Evolutionary conservation across 1,139 yeast genomes (phyloP).

Genomic region (Casaregolazyma suthepensis): DNA sequence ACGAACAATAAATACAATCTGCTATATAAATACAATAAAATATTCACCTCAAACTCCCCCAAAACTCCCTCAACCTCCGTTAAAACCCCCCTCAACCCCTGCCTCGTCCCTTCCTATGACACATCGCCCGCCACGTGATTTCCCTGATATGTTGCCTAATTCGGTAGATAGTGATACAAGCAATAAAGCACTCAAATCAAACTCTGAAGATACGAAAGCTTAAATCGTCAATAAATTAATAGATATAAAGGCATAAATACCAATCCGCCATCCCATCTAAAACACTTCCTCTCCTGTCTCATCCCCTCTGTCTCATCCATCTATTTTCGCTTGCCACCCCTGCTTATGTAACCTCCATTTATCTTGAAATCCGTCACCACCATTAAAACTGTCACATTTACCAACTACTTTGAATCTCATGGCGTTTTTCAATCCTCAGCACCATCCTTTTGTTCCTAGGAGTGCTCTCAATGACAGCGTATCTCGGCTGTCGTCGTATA

Average conservation of each 20-base stretch:
- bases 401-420: background rate
- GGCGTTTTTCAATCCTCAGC: conserved; percentile 9
- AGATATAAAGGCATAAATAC: too few species aligned
- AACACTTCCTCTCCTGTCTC: background rate
- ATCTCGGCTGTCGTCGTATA: conserved; percentile 3
- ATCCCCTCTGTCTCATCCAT: background rate
- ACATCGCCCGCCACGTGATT: background rate
- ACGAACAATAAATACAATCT: too few species aligned
- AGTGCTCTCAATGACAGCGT: conserved; percentile 2
- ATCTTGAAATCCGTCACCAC: background rate
- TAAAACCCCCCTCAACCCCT: background rate
- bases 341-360: background rate
- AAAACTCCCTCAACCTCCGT: too few species aligned
- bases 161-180: background rate
- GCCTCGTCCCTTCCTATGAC: background rate
- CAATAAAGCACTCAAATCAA: background rate
- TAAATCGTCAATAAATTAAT: too few species aligned
- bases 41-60: too few species aligned
- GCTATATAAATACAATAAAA: too few species aligned
- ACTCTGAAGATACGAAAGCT: background rate
- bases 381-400: conserved; percentile 13
- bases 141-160: background rate
- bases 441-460: conserved; percentile 10
- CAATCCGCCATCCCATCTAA: too few species aligned
- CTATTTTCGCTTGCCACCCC: background rate